Evolutionary conservation across 176 grass and related monocot species (phyloP).

Genomic region (Paspalum vaginatum): DNA sequence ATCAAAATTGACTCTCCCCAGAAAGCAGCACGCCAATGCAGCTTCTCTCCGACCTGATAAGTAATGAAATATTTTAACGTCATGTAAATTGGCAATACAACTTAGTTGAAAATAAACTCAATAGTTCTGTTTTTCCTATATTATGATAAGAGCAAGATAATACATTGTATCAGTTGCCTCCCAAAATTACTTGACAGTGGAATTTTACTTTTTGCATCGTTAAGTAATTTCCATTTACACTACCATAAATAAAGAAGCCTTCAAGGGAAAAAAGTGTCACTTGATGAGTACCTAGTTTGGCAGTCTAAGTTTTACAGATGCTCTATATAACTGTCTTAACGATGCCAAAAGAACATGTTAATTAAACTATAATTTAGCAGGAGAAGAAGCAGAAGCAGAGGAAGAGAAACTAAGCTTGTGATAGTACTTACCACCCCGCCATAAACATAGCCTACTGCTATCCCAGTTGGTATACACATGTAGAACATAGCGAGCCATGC

Average conservation of each 20-base stretch:
- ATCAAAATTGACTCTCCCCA: conserved; percentile 97
- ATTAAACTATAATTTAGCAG: too few species aligned
- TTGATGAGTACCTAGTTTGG: not conserved
- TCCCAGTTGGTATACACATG: conserved; percentile 99
- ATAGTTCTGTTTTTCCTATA: not conserved
- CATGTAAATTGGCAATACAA: not conserved
- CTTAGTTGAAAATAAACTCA: conserved; percentile 1
- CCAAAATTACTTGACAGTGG: not conserved
- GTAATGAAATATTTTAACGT: conserved; percentile 8
- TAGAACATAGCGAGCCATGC: conserved; percentile 96
- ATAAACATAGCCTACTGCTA: conserved; percentile 97
- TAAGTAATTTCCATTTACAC: not conserved
- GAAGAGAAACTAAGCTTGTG: conserved; percentile 25
- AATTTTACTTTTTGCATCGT: too few species aligned
- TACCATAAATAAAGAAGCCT: not conserved
- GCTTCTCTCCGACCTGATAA: conserved; percentile 65
- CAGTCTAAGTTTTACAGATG: not conserved
- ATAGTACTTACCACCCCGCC: conserved; percentile 84
- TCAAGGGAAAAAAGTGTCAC: not conserved
- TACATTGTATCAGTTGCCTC: not conserved
- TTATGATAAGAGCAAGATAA: conserved; percentile 1
- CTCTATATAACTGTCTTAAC: too few species aligned
- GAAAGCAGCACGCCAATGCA: conserved; percentile 97
- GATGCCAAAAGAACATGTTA: too few species aligned
- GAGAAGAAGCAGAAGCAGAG: not conserved